phyloP scores from a whole-genome alignment of 768 basidiomycete genomes.

The Russula emetica region DNA sequence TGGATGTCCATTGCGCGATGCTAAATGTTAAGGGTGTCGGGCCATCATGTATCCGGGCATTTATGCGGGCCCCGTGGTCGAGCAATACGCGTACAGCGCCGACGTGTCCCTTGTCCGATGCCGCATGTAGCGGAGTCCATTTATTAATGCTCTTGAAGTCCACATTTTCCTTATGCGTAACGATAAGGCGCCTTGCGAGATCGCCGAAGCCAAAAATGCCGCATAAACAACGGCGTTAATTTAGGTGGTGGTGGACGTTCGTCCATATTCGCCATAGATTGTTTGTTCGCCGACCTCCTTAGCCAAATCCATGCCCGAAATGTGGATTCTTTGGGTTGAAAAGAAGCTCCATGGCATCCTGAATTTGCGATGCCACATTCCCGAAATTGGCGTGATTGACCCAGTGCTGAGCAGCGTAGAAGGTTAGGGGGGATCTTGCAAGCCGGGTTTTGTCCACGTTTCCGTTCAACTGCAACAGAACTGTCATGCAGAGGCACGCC shows the following conservation, averaged over 20 bases:
- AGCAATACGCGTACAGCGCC: not conserved
- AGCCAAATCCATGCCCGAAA: not conserved
- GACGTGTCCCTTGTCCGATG: not conserved
- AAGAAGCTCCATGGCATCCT: not conserved
- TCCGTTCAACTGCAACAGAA: not conserved
- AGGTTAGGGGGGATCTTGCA: not conserved
- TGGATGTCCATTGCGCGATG: not conserved
- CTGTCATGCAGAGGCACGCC: not conserved
- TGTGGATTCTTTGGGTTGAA: not conserved
- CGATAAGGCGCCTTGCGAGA: not conserved
- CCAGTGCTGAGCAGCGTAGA: not conserved
- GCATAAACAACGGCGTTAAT: not conserved
- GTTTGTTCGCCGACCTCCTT: no score
- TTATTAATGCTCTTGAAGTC: not conserved
- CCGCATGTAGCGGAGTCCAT: not conserved
- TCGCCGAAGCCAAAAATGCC: not conserved
- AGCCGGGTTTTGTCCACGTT: not conserved
- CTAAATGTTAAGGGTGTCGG: not conserved
- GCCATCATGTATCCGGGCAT: not conserved
- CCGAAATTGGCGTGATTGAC: not conserved
- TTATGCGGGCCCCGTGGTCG: not conserved
- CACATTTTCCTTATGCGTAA: not conserved
- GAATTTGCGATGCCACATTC: not conserved
- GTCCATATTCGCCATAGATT: not conserved
- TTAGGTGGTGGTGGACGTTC: not conserved